Conservation (phyloP, 192 early-diverging fungal species). For the Helicostylum pulchrum region DNA sequence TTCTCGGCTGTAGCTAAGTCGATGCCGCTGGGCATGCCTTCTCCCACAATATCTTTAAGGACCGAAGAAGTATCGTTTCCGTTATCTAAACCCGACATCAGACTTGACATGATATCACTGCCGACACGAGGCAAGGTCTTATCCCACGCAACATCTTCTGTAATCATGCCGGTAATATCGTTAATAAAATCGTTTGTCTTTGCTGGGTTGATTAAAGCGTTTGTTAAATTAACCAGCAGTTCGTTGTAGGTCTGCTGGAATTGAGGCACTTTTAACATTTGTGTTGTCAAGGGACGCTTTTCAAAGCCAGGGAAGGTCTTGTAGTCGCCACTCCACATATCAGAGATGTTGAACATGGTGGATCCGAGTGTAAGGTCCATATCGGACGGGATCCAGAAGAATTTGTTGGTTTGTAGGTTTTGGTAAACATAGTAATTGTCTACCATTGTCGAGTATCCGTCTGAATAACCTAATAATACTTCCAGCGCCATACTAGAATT, state of each 20-base stretch:
- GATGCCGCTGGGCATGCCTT: neutral
- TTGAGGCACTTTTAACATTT: conserved; percentile 31
- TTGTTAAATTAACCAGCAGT: conserved; percentile 31
- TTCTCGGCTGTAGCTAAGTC: neutral
- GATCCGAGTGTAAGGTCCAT: conserved; percentile 38
- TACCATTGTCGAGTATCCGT: conserved; percentile 31
- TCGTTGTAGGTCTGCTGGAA: conserved; percentile 35
- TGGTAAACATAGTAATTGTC: conserved; percentile 42
- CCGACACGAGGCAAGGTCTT: conserved; percentile 18
- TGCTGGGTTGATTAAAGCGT: conserved; percentile 33
- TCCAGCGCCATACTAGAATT: conserved; percentile 34
- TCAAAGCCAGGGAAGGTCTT: conserved; percentile 12
- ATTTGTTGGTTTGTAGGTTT: conserved; percentile 35
- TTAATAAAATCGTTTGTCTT: conserved; percentile 27
- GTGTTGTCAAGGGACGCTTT: conserved; percentile 24
- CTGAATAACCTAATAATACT: conserved; percentile 33
- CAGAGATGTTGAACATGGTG: conserved; percentile 2
- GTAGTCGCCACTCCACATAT: conserved; percentile 27
- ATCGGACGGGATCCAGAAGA: conserved; percentile 30
- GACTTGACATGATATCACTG: neutral
- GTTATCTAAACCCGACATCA: neutral
- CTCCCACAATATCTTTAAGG: neutral
- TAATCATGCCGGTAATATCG: conserved; percentile 29
- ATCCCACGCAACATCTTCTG: conserved; percentile 41
- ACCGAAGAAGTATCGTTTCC: neutral